phyloP scores from a whole-genome alignment of 495 filamentous ascomycete species.

The Neurospora tetrasperma region DNA sequence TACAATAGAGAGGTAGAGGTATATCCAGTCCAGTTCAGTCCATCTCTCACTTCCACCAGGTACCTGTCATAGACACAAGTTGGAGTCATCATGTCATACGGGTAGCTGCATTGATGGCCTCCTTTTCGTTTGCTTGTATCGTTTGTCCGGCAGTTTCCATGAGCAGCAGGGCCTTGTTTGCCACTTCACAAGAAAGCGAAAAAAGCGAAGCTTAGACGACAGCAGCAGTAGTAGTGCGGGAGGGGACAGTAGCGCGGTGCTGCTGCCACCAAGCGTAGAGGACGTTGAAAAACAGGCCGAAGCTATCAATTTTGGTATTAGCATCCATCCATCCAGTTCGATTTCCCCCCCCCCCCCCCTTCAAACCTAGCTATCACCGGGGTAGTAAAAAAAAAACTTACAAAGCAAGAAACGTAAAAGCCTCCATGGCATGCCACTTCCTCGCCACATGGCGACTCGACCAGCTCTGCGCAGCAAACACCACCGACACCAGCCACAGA shows the following conservation, averaged over 20 bases:
- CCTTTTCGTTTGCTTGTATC: background rate
- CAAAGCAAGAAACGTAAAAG: conserved; percentile 55
- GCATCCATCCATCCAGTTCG: background rate
- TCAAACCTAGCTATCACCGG: too few relatives aligned
- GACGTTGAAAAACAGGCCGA: conserved; percentile 45
- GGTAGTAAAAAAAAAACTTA: conserved; percentile 24
- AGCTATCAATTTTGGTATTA: conserved; percentile 28
- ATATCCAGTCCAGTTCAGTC: background rate
- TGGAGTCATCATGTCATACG: background rate
- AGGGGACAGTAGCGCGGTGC: conserved; percentile 11
- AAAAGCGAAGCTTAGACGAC: conserved; percentile 12
- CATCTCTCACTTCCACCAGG: background rate
- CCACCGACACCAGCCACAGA: conserved; percentile 53
- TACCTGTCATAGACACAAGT: background rate
- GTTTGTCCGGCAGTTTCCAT: background rate
- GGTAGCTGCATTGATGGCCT: background rate
- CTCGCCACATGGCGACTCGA: conserved; percentile 16
- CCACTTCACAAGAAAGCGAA: background rate
- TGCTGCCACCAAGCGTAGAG: conserved; percentile 37
- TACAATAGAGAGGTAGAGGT: too few relatives aligned
- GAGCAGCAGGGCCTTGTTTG: background rate
- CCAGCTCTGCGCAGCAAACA: conserved; percentile 44
- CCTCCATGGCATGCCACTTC: conserved; percentile 42
- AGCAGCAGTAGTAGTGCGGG: conserved; percentile 15
- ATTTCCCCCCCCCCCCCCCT: too few relatives aligned